These are phyloP conservation scores for Sphaerobolus stellatus DNA, from an alignment of 1,284 basidiomycete genomes.

Conservation along the genomic window DNA sequence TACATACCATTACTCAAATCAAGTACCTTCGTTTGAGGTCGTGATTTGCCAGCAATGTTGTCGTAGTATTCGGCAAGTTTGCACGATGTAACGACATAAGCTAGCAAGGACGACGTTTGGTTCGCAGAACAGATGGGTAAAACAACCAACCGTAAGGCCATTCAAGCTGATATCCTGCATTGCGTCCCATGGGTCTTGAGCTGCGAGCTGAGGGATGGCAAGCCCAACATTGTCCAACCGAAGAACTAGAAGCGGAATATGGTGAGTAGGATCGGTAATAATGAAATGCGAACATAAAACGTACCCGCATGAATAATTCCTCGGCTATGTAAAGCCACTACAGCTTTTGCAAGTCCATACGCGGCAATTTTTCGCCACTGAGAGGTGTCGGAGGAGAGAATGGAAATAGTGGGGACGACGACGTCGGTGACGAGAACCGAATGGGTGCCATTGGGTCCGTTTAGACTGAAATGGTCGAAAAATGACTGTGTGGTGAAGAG, in stretches of 20 bases:
- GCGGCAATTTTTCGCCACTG: slow-evolving; percentile 12
- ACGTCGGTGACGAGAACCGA: background rate
- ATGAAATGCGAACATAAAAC: background rate
- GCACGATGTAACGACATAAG: background rate
- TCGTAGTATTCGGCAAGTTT: background rate
- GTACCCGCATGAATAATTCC: slow-evolving; percentile 16
- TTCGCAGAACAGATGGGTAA: slow-evolving; percentile 33
- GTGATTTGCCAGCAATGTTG: background rate
- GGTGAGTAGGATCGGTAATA: background rate
- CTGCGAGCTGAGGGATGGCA: slow-evolving; percentile 16
- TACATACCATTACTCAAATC: background rate
- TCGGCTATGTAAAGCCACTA: slow-evolving; percentile 13
- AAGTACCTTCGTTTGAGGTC: background rate
- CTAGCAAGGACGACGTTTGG: slow-evolving; percentile 5
- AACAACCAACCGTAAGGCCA: slow-evolving; percentile 15
- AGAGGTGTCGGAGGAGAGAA: background rate
- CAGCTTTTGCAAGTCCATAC: slow-evolving; percentile 13
- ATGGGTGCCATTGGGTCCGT: background rate
- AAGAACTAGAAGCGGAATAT: slow-evolving; percentile 6
- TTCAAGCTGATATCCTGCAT: slow-evolving; percentile 14
- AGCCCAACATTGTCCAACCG: slow-evolving; percentile 16
- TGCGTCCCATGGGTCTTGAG: slow-evolving; percentile 14
- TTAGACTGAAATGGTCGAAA: background rate
- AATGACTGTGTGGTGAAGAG: background rate
- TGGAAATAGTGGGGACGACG: background rate